Evolutionary conservation across 768 basidiomycete species (phyloP), one percentile per base, ranked within the genome.

Genomic region (Hypsizygus marmoreus): DNA sequence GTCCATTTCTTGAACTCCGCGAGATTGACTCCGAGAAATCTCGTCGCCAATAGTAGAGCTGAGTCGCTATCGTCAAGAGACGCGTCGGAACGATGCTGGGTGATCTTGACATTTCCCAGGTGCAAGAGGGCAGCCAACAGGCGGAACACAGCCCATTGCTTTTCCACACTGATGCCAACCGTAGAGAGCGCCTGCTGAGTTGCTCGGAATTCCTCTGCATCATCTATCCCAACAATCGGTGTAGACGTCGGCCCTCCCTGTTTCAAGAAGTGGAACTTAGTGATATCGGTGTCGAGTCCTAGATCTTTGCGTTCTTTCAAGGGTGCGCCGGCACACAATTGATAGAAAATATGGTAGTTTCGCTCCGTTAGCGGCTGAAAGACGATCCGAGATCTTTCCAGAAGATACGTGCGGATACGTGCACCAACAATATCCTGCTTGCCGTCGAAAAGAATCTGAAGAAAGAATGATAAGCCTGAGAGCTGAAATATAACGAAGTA

Each of bases 311-410:
- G 84, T 61, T 99, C 97, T 66, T 95, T 95, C 17, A 89, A 73
- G 2, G 97, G 95, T 8, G 92, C 93, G 37, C 97, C 97, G 0
- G 95, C 90, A 56, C 95, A 93, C n/a, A 99, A 75, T 64, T 99
- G 97, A 70, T 99, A 98, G 76, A 99, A 99, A 58, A 99, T 97
- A 67, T 99, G 97, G 69, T 98, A 99, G 69, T 99, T 99, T 49
- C 97, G 85, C 67, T 99, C 97, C 33, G 90, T 94, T 47, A 89
- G 76, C 13, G 97, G 95, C 67, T 99, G 97, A 68, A 95, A 97
- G 47, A 97, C 95, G 51, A 99, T 88, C 50, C 97, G 86, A 30
- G 97, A 97, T 31, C 97, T 91, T 63, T 99, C 97, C 51, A 99
- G 75, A 23, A 99, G 82, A 72, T 99, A 99, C 41, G 97, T 99